Percentiles rank a stretch among this genome's conserved stretches.
Evolutionary conservation across 2,329 filamentous ascomycete genomes (phyloP).

Genomic region (Triangularia verruculosa): DNA sequence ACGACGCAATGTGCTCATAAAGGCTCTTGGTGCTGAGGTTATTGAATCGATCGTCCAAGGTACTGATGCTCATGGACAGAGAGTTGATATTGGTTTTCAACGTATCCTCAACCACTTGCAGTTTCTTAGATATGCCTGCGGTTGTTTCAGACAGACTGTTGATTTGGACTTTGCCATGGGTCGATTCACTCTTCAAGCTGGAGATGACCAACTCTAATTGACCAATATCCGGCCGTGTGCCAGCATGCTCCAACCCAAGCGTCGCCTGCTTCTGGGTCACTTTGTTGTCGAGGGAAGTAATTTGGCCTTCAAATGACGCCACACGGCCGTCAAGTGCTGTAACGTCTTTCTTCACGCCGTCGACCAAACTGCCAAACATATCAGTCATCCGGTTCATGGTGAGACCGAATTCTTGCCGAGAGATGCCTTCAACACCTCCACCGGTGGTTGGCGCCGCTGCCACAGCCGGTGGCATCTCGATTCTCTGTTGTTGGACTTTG

Average conservation of each 20-base stretch:
- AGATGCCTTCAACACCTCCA: background rate
- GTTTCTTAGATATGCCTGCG: background rate
- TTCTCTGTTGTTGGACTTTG: background rate
- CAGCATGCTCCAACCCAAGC: background rate
- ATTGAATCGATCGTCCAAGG: conserved; percentile 46
- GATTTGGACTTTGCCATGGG: background rate
- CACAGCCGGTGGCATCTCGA: background rate
- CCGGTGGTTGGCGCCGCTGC: background rate
- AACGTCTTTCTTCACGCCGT: background rate
- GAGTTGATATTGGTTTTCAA: background rate
- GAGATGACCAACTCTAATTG: background rate
- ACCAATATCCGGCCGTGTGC: background rate
- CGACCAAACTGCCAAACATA: background rate
- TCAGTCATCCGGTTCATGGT: background rate
- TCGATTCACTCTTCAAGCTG: background rate
- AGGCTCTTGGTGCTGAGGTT: conserved; percentile 46
- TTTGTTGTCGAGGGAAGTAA: too few relatives aligned
- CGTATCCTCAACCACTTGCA: background rate
- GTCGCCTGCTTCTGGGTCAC: background rate
- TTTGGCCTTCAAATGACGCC: background rate
- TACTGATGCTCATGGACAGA: background rate
- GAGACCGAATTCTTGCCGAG: background rate
- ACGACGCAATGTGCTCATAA: conserved; percentile 39
- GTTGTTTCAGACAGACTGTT: background rate
- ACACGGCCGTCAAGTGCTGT: background rate